Base-by-base conservation (phyloP, 164 flowering plant genomes). In the Annona cherimola region DNA sequence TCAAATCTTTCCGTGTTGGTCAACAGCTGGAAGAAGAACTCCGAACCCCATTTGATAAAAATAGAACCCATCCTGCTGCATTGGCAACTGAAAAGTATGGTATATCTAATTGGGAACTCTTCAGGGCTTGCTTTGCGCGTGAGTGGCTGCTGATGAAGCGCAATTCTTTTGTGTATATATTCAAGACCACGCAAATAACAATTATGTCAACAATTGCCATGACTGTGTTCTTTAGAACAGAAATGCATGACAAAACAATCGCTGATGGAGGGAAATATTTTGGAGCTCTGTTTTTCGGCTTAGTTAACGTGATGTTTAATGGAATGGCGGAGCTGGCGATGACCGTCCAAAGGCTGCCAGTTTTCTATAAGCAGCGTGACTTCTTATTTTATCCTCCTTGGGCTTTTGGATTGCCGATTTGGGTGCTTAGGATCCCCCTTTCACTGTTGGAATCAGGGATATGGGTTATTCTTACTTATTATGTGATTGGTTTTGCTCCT, bases 281-380 rank as follows among this genome's bases (percentile, higher is more conserved):
- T n/a, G 87, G 92, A 35, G 92, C 92, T 54, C 55, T 88, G 62
- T 88, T 88, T 68, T 88, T 84, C 78, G 75, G 86, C 68, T 78
- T 88, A 20, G 75, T 84, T 2, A 86, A 85, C 62, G 85, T 86
- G 69, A 88, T 88, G 89, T 86, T 86, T 63, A 88, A 88, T 75
- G 92, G 92, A 7, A 74, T 81, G 81, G 87, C 88, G 14, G 92
- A 88, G 84, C 80, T 86, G n/a, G 79, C 84, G 18, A 77, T 84
- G 86, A 88, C 87, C 12, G 76, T 86, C 62, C 42, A 73, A 61
- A 83, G 83, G 79, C 86, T 88, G 62, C 90, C 92, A 2, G 90
- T 88, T 19, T 86, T 88, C 76, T 88, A 78, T 64, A 88, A 84
- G 72, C 92, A 88, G 60, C 77, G 92, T 71, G 92, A 88, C 76